A percentile compares a stretch with the other conserved stretches of the same genome.
Evolutionary conservation across 1,284 basidiomycete species (phyloP).

Genomic region (Microstroma glucosiphilum): DNA sequence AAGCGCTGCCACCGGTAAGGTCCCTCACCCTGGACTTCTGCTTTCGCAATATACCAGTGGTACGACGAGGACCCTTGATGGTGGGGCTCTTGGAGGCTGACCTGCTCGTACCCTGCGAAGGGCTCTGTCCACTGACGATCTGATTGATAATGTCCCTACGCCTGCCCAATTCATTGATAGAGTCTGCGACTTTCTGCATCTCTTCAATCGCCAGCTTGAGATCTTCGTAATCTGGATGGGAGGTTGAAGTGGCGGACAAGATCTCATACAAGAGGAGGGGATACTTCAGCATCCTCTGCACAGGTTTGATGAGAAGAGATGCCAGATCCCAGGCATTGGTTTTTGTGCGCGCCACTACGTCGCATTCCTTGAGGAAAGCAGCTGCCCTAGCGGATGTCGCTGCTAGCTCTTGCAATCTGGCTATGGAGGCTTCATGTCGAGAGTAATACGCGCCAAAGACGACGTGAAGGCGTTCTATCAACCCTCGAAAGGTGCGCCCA

Average conservation of each 20-base stretch:
- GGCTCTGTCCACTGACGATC: conserved; percentile 27
- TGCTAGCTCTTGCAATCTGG: conserved; percentile 55
- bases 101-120: conserved; percentile 26
- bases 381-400: conserved; percentile 32
- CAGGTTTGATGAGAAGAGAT: conserved; percentile 69
- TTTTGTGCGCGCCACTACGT: conserved; percentile 36
- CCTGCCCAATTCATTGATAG: conserved; percentile 79
- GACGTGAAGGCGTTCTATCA: conserved; percentile 68
- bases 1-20: neutral
- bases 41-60: conserved; percentile 1
- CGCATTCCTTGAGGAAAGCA: conserved; percentile 50
- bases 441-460: conserved; percentile 82
- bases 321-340: conserved; percentile 88
- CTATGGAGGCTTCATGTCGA: conserved; percentile 69
- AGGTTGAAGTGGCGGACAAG: conserved; percentile 60
- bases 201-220: conserved; percentile 63
- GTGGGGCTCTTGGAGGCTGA: conserved; percentile 30
- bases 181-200: conserved; percentile 71
- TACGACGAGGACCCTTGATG: conserved; percentile 28
- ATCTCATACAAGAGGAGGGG: conserved; percentile 75
- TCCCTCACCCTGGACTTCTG: neutral
- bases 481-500: conserved; percentile 69
- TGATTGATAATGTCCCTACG: conserved; percentile 64
- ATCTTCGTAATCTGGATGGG: conserved; percentile 67
- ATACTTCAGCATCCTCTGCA: conserved; percentile 60